Percentiles rank a stretch among this genome's conserved stretches.
phyloP scores from a whole-genome alignment of 306 rosid genomes.

The Neltuma alba region DNA sequence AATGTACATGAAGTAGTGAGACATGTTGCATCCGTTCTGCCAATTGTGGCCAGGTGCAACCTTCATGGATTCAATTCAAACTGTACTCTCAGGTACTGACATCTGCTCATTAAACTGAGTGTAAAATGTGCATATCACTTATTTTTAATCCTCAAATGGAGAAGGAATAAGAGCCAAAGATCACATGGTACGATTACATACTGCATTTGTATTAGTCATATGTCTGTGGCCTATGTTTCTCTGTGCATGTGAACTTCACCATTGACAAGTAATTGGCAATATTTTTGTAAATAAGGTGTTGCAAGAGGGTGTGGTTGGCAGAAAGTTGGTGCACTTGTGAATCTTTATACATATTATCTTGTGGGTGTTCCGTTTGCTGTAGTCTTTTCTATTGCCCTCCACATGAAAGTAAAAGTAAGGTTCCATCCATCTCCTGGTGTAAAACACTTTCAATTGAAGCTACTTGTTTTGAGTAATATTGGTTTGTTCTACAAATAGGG shows the following conservation, averaged over 20 bases:
- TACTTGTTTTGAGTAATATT: neutral
- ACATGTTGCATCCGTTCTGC: constrained; percentile 63
- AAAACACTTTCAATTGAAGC: neutral
- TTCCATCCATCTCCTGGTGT: neutral
- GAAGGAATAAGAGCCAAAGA: neutral
- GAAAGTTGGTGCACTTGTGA: constrained; percentile 45
- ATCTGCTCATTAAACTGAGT: neutral
- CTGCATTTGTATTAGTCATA: neutral
- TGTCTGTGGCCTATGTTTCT: neutral
- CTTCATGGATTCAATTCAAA: too few relatives aligned
- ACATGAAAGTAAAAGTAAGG: too few relatives aligned
- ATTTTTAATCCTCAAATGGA: neutral
- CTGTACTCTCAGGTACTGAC: too few relatives aligned
- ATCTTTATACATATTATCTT: constrained; percentile 46
- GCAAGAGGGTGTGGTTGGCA: constrained; percentile 55
- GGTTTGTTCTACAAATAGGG: constrained; percentile 35
- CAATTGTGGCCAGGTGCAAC: constrained; percentile 39
- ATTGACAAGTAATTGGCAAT: neutral
- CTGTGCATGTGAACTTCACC: neutral
- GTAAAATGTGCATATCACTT: neutral
- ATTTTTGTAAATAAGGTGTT: constrained; percentile 34
- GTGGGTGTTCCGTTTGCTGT: too few relatives aligned
- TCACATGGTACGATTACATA: too few relatives aligned
- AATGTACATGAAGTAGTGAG: constrained; percentile 57
- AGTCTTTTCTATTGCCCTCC: too few relatives aligned